Conservation (phyloP, 768 basidiomycete genomes). For the Hypholoma fasciculare region DNA sequence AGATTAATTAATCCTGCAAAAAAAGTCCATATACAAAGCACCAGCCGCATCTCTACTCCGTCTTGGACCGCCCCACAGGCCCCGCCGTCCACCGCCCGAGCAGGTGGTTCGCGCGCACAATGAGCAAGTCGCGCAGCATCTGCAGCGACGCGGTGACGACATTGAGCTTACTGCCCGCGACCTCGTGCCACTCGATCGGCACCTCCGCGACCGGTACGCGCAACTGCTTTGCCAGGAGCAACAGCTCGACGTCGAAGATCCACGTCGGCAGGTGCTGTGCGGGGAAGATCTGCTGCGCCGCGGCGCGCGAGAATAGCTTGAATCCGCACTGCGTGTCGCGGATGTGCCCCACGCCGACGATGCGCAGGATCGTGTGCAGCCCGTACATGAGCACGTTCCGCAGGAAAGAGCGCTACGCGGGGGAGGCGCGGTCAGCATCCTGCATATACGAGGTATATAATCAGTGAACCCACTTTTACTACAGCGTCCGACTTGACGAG, state of each 20-base stretch:
- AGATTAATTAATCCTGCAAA: neutral
- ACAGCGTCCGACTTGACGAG: slow-evolving; percentile 91
- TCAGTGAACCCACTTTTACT: slow-evolving; percentile 67
- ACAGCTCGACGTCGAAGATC: slow-evolving; percentile 96
- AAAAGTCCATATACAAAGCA: neutral
- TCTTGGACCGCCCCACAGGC: slow-evolving; percentile 22
- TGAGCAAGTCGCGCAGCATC: slow-evolving; percentile 86
- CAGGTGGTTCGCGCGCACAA: slow-evolving; percentile 80
- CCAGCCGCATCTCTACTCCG: slow-evolving; percentile 14
- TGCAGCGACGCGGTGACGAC: slow-evolving; percentile 82
- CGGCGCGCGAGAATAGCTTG: slow-evolving; percentile 87
- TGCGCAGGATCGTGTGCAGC: slow-evolving; percentile 83
- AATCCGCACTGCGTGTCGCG: slow-evolving; percentile 97
- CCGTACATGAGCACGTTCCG: slow-evolving; percentile 95
- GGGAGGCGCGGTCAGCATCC: neutral
- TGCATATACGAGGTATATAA: neutral
- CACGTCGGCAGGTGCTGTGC: slow-evolving; percentile 85
- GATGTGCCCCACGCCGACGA: slow-evolving; percentile 88
- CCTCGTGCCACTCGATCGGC: slow-evolving; percentile 91
- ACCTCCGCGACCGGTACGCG: slow-evolving; percentile 83
- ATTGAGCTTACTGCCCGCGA: slow-evolving; percentile 88
- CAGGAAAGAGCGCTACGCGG: slow-evolving; percentile 74
- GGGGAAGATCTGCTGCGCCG: slow-evolving; percentile 84
- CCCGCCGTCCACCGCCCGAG: slow-evolving; percentile 70
- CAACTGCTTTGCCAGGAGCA: slow-evolving; percentile 80